phyloP scores from a whole-genome alignment of 2,329 filamentous ascomycete species.

The Chrysoporthe austroafricana region DNA sequence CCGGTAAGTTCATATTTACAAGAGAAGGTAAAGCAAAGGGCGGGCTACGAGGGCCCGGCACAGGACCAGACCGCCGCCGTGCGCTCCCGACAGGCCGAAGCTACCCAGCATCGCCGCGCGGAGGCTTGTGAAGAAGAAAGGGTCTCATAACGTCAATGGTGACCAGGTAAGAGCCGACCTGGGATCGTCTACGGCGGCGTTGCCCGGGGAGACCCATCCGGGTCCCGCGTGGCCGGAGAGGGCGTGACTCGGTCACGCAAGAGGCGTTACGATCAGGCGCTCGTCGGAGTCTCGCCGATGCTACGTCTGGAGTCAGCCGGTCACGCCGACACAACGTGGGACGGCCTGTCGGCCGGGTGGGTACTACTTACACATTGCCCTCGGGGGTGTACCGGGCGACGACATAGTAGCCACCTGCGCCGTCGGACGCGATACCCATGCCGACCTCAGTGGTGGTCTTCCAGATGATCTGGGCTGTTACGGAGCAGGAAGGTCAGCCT shows the following conservation, averaged over 20 bases:
- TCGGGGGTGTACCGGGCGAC: slow-evolving; percentile 31
- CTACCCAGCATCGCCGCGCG: not conserved
- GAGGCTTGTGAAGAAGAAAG: not conserved
- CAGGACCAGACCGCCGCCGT: not conserved
- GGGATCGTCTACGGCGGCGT: not conserved
- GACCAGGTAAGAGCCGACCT: not conserved
- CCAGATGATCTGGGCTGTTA: slow-evolving; percentile 31
- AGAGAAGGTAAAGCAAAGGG: not conserved
- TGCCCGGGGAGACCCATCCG: not conserved
- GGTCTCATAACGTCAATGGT: not conserved
- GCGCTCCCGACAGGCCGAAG: not conserved
- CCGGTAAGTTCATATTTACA: not conserved
- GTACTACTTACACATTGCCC: slow-evolving; percentile 30
- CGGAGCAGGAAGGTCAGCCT: not conserved
- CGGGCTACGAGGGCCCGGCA: not conserved
- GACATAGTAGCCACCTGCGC: slow-evolving; percentile 29
- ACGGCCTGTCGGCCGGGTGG: not conserved
- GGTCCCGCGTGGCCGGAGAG: not conserved
- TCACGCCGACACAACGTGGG: too few species aligned
- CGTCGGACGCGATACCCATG: slow-evolving; percentile 29
- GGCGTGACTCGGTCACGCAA: not conserved
- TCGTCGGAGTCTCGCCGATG: slow-evolving; percentile 26
- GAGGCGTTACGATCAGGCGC: not conserved
- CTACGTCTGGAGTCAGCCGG: not conserved
- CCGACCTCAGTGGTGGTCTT: slow-evolving; percentile 29